These are phyloP conservation scores for Backusella australiensis DNA, from an alignment of 192 early-diverging fungal genomes.

Conservation along the genomic window DNA sequence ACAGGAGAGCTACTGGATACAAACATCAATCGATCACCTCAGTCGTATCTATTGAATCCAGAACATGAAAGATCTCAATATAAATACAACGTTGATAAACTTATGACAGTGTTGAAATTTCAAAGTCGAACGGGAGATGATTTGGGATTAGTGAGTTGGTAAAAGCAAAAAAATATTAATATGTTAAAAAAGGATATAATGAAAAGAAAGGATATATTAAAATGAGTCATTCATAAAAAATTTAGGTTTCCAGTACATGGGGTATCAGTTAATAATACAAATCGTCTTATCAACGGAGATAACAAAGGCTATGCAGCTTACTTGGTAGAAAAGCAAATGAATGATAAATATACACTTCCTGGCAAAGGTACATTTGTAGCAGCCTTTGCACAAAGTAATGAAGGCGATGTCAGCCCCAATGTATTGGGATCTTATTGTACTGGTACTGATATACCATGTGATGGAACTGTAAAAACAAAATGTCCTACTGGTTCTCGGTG, in stretches of 20 bases:
- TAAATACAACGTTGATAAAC: constrained; percentile 26
- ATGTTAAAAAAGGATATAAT: constrained; percentile 5
- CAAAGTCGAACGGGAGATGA: constrained; percentile 7
- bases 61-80: constrained; percentile 20
- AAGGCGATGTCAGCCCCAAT: constrained; percentile 30
- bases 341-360: constrained; percentile 14
- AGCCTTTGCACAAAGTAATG: constrained; percentile 32
- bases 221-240: background rate
- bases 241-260: constrained; percentile 31
- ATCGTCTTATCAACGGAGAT: constrained; percentile 27
- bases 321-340: constrained; percentile 18
- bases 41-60: constrained; percentile 27
- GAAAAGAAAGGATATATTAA: background rate
- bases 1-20: constrained; percentile 24
- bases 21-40: constrained; percentile 31
- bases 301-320: constrained; percentile 35
- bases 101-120: constrained; percentile 29
- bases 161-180: background rate
- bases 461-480: constrained; percentile 11
- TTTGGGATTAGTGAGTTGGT: constrained; percentile 30
- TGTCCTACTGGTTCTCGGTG: constrained; percentile 12
- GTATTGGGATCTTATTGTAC: constrained; percentile 31
- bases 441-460: constrained; percentile 31
- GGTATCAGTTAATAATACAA: constrained; percentile 29
- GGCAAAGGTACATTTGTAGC: constrained; percentile 25